Evolutionary conservation across 2,329 filamentous ascomycete species (phyloP).

Genomic region (Massarina eburnea): DNA sequence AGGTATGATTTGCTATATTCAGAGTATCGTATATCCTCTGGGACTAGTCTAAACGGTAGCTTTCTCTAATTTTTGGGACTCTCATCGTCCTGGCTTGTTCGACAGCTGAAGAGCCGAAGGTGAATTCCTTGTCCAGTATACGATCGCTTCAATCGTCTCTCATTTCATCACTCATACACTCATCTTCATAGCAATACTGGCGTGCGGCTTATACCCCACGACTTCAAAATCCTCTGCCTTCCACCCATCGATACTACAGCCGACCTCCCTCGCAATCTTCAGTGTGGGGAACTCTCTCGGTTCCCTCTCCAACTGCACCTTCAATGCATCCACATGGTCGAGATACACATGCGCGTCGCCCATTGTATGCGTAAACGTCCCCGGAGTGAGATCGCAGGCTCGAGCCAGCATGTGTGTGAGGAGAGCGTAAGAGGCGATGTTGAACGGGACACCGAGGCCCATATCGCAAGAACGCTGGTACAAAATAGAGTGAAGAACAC

Average conservation of each 20-base stretch:
- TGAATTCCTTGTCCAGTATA: too few relatives aligned
- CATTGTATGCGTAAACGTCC: conserved; percentile 91
- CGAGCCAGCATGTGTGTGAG: conserved; percentile 94
- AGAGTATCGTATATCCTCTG: too few relatives aligned
- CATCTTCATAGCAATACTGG: conserved; percentile 98
- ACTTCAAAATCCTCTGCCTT: conserved; percentile 84
- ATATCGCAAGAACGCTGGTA: conserved; percentile 97
- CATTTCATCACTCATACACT: conserved; percentile 64
- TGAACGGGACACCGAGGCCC: conserved; percentile 96
- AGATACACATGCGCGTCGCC: conserved; percentile 96
- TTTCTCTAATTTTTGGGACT: too few relatives aligned
- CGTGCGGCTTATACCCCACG: conserved; percentile 86
- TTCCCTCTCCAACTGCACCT: conserved; percentile 76
- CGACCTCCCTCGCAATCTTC: conserved; percentile 67
- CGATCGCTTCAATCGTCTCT: too few relatives aligned
- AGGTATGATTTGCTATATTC: too few relatives aligned
- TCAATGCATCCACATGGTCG: conserved; percentile 87
- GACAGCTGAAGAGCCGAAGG: too few relatives aligned
- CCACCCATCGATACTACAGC: conserved; percentile 87
- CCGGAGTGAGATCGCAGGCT: conserved; percentile 80
- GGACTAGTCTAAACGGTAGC: too few relatives aligned
- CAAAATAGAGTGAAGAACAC: conserved; percentile 80
- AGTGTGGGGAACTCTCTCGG: conserved; percentile 80
- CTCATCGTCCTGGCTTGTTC: too few relatives aligned
- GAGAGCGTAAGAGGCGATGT: conserved; percentile 92